A percentile compares a stretch with the other conserved stretches of the same genome.
Conservation (phyloP, 305 asterid species). For the Fraxinus xanthoxyloides region DNA sequence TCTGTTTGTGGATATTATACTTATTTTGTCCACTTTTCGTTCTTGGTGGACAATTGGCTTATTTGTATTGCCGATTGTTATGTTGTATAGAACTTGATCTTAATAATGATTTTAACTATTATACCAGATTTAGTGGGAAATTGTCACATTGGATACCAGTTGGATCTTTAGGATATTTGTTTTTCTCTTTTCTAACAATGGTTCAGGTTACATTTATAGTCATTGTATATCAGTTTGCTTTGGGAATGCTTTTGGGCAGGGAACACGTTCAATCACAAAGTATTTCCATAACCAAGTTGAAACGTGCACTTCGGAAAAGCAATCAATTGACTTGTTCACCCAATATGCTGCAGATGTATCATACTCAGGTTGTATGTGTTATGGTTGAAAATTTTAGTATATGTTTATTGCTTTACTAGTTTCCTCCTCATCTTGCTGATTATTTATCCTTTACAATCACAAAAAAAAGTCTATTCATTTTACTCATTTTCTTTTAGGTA, state of each 20-base stretch:
- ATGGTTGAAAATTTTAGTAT: slow-evolving; percentile 20
- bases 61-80: not conserved
- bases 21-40: not conserved
- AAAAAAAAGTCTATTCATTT: not conserved
- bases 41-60: slow-evolving; percentile 8
- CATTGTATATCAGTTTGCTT: slow-evolving; percentile 15
- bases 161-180: not conserved
- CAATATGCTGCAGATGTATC: slow-evolving; percentile 41
- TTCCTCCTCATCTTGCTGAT: slow-evolving; percentile 16
- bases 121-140: not conserved
- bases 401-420: slow-evolving; percentile 2
- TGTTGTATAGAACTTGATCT: slow-evolving; percentile 12
- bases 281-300: slow-evolving; percentile 59
- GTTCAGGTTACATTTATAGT: slow-evolving; percentile 10
- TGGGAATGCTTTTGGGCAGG: slow-evolving; percentile 53
- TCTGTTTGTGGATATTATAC: not conserved
- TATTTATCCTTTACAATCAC: slow-evolving; percentile 12
- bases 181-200: not conserved
- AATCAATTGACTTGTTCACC: slow-evolving; percentile 34
- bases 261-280: slow-evolving; percentile 73
- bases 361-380: slow-evolving; percentile 48
- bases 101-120: slow-evolving; percentile 12
- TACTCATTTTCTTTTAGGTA: slow-evolving; percentile 27
- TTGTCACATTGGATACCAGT: not conserved
- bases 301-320: slow-evolving; percentile 30